Evolutionary conservation across 352 stramenopile genomes (phyloP), one percentile per base, ranked within the genome.

Genomic region (Pythium diclinum): DNA sequence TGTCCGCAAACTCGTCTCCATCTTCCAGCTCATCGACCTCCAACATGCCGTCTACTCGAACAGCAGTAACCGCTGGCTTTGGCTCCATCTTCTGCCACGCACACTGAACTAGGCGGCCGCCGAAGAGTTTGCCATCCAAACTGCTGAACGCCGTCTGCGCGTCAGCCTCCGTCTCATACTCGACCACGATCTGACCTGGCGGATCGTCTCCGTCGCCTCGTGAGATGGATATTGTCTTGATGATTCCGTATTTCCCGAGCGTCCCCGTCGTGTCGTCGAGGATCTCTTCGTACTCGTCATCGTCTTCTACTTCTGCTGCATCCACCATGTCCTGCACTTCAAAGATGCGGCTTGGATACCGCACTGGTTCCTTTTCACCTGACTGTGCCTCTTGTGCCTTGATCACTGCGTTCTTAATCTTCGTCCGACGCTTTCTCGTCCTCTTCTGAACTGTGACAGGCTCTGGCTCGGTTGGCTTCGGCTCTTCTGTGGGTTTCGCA

Each of bases 1-100:
- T 42, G 14, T 89, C 81, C 0, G 74, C 58, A 5, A 65, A 72
- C 34, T 92, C 81, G 54, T 90, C 81, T 0, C 75, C 66, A 47
- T 89, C 73, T 54, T 79, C 69, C 5, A 89, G 36, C 4, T 92
- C 79, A 21, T 81, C 71, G 1, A 60, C 34, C 6, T 72, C 66
- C 9, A 88, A 32, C n/a, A 91, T 65, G 5, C 69, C 69, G 58
- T 71, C 9, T 6, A 72, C 49, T 5, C 14, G 17, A 9, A 77
- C 54, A 36, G 14, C 34, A n/a, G 11, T 23, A 32, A 14, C 47
- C 23, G 17, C 13, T 46, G 38, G 17, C 2, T 21, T 2, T 52
- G 38, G 17, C 2, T 21, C 6, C 32, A 46, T 59, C 38, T 56
- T 28, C 17, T 56, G 16, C 67, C 61, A 73, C 23, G 21, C 13